Evolutionary conservation across 2,329 filamentous ascomycete genomes (phyloP).

Genomic region (Pochonia chlamydosporia): DNA sequence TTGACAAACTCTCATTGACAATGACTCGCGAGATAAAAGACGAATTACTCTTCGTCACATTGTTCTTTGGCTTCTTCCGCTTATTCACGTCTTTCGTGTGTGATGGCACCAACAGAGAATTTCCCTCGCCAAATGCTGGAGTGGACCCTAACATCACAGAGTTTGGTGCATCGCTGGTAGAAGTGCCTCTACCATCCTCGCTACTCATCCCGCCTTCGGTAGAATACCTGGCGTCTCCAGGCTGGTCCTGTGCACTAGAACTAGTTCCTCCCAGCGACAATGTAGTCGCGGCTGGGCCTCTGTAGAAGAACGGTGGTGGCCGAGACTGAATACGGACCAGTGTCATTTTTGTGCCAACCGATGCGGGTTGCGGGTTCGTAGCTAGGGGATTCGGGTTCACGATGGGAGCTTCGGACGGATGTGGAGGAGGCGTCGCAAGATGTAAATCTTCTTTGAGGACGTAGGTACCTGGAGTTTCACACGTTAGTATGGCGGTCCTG

Average conservation of each 20-base stretch:
- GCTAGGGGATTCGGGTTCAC: conserved; percentile 87
- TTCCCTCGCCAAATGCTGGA: conserved; percentile 81
- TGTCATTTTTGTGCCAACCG: conserved; percentile 77
- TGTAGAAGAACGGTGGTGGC: conserved; percentile 50
- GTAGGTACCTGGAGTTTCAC: conserved; percentile 65
- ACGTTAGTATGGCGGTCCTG: conserved; percentile 8
- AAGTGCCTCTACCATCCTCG: conserved; percentile 48
- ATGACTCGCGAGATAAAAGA: conserved; percentile 98
- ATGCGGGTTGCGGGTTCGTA: conserved; percentile 78
- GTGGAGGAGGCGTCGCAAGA: conserved; percentile 88
- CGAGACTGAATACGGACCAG: conserved; percentile 66
- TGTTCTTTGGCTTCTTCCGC: conserved; percentile 91
- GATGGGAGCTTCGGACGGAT: conserved; percentile 86
- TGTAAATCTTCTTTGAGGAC: conserved; percentile 84
- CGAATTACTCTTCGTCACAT: conserved; percentile 96
- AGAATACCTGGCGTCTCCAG: conserved; percentile 54
- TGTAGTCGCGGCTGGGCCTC: conserved; percentile 45
- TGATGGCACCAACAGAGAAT: conserved; percentile 60
- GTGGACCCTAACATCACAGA: conserved; percentile 37
- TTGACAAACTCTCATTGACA: conserved; percentile 73
- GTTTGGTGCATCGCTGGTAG: conserved; percentile 43
- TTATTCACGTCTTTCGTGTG: conserved; percentile 70
- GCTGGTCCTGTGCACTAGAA: conserved; percentile 51
- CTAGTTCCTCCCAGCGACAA: conserved; percentile 37
- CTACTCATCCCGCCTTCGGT: conserved; percentile 54